Evolutionary conservation across 371 early-diverging fungal species (phyloP).

Genomic region (Syncephalis plumigaleata): DNA sequence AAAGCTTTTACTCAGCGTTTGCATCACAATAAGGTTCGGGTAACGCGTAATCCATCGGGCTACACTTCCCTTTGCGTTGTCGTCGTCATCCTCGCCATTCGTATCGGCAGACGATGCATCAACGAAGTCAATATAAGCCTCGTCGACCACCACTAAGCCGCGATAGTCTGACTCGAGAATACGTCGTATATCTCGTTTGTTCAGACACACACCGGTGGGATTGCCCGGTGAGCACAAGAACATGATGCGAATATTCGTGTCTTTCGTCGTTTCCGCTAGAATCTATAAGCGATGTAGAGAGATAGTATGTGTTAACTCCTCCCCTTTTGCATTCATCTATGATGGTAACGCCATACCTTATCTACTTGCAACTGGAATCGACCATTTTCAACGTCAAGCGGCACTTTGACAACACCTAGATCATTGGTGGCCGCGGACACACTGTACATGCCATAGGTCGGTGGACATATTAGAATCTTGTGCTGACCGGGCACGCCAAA

Average conservation of each 20-base stretch:
- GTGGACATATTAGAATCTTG: constrained; percentile 84
- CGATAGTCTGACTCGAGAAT: constrained; percentile 46
- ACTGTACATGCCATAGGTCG: constrained; percentile 97
- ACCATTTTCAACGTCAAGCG: constrained; percentile 50
- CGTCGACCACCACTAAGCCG: constrained; percentile 90
- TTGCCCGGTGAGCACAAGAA: constrained; percentile 96
- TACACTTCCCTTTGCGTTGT: constrained; percentile 35
- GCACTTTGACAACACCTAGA: constrained; percentile 67
- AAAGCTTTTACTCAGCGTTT: constrained; percentile 93
- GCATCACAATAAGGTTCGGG: constrained; percentile 87
- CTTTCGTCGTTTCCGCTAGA: constrained; percentile 27
- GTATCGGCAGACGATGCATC: constrained; percentile 70
- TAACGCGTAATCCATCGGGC: constrained; percentile 62
- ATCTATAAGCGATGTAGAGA: constrained; percentile 30
- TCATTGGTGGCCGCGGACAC: constrained; percentile 90
- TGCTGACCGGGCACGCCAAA: constrained; percentile 83
- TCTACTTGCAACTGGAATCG: constrained; percentile 62
- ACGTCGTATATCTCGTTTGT: constrained; percentile 42
- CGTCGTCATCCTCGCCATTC: constrained; percentile 82
- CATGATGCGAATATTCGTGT: constrained; percentile 69
- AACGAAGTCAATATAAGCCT: constrained; percentile 95
- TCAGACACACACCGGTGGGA: constrained; percentile 81
- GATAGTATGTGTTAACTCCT: too few species aligned
- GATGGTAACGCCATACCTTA: too few species aligned
- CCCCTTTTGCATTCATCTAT: too few species aligned